Evolutionary conservation across 2,329 filamentous ascomycete genomes (phyloP), one percentile per base, ranked within the genome.

Genomic region (Hypoxylon sp.): DNA sequence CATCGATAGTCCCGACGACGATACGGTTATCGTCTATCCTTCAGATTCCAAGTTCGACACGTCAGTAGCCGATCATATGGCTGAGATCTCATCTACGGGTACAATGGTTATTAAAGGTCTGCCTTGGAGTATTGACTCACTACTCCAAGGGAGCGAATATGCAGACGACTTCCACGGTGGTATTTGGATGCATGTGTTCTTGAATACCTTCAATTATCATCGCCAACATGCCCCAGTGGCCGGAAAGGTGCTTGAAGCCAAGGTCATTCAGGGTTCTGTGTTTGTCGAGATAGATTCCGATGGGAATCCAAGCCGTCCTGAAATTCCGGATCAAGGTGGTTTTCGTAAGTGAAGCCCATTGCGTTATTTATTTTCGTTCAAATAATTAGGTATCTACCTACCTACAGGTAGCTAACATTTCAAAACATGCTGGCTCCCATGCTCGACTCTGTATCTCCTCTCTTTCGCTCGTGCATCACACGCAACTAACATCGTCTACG

Each of bases 141-240:
- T 75, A 5, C 64, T 76, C 3, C 59, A 66, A 19, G 70, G 64
- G 17, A 67, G 63, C 44, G 36, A 61, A 11, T 71, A 67, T 35
- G 63, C 59, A 0, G 44, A 66, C 9, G 42, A 57, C 1, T 76
- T 75, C 51, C 56, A 65, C 4, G 67, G 66, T 21, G 78, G 78
- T 6, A 63, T 69, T 7, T 76, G 67, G 58, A 72, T 69, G 60
- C 74, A 76, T 35, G 63, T 67, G 1, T 75, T 75, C 58, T 63
- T 76, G 7, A 69, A 67, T 25, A 63, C 70, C 0, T 67, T 60
- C 43, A 73, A 77, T 51, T 76, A 76, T 57, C 73, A 75, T 36
- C 70, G 73, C 6, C 68, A 72, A 42, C 73, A 76, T 25, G 21
- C 21, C 9, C 21, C 21, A 25, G 21, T 25, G 5, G 9, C 36